These are phyloP conservation scores for Xylaria bambusicola DNA, from an alignment of 495 filamentous ascomycete genomes.

Conservation along the genomic window DNA sequence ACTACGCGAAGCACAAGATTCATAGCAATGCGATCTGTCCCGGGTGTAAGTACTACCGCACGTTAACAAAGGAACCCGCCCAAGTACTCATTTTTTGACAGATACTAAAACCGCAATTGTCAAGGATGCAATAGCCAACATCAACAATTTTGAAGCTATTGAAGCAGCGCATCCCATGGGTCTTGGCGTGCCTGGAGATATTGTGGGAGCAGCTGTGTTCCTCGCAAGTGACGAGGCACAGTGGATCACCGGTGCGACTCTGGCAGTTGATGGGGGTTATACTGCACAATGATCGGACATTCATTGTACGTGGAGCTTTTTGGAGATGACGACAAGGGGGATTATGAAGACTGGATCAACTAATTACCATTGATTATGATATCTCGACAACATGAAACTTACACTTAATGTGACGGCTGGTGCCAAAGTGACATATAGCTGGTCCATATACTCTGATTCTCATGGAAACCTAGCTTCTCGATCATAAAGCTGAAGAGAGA, in stretches of 20 bases:
- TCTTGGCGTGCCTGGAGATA: slow-evolving; percentile 47
- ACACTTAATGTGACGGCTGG: too few relatives aligned
- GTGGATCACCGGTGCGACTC: slow-evolving; percentile 48
- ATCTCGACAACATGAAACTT: too few relatives aligned
- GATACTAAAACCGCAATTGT: slow-evolving; percentile 2
- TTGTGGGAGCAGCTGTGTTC: slow-evolving; percentile 53
- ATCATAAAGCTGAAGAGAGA: too few relatives aligned
- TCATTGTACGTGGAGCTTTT: too few relatives aligned
- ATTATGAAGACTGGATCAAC: too few relatives aligned
- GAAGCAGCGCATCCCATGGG: slow-evolving; percentile 39
- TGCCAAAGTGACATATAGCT: too few relatives aligned
- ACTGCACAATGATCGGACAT: slow-evolving; percentile 36
- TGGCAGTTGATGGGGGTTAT: slow-evolving; percentile 57
- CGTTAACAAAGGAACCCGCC: slow-evolving; percentile 9
- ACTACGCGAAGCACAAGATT: slow-evolving; percentile 54
- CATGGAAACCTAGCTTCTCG: too few relatives aligned
- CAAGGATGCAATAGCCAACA: slow-evolving; percentile 7
- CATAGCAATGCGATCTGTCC: slow-evolving; percentile 59
- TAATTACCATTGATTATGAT: too few relatives aligned
- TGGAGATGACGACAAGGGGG: too few relatives aligned
- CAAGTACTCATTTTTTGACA: not conserved
- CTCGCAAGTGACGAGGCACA: slow-evolving; percentile 52
- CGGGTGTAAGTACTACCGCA: slow-evolving; percentile 46
- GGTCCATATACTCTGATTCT: too few relatives aligned
- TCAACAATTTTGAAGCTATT: slow-evolving; percentile 15